Conservation (phyloP, 768 basidiomycete genomes). For the Austroboletus eburneus region DNA sequence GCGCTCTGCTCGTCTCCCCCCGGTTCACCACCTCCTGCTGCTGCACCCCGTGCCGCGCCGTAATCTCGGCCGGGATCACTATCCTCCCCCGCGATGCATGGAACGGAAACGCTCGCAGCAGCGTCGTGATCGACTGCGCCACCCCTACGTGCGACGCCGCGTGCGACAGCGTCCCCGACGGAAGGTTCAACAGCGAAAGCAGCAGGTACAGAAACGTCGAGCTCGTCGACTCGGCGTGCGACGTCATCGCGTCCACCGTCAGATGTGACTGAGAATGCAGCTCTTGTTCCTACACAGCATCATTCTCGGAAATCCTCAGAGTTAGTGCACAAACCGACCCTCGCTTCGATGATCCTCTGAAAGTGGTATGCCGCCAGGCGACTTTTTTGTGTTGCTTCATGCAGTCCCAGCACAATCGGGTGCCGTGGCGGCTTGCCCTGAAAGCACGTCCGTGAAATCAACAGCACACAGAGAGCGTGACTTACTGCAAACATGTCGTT, state of each 20-base stretch:
- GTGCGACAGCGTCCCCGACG: slow-evolving; percentile 59
- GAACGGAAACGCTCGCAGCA: slow-evolving; percentile 73
- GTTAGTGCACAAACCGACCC: slow-evolving; percentile 45
- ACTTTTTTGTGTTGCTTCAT: slow-evolving; percentile 46
- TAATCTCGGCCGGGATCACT: slow-evolving; percentile 79
- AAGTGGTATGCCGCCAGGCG: slow-evolving; percentile 71
- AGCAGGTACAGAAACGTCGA: slow-evolving; percentile 75
- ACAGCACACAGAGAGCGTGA: slow-evolving; percentile 16
- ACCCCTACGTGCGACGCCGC: slow-evolving; percentile 79
- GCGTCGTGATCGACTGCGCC: slow-evolving; percentile 65
- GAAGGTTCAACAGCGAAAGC: slow-evolving; percentile 60
- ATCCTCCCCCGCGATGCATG: slow-evolving; percentile 69
- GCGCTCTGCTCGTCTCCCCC: slow-evolving; percentile 48
- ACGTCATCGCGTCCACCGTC: slow-evolving; percentile 61
- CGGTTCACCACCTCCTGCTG: slow-evolving; percentile 76
- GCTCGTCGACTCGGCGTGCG: slow-evolving; percentile 77
- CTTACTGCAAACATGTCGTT: slow-evolving; percentile 61
- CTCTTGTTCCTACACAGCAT: slow-evolving; percentile 53
- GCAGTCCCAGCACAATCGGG: slow-evolving; percentile 73
- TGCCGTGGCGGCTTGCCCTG: slow-evolving; percentile 77
- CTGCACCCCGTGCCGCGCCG: slow-evolving; percentile 68
- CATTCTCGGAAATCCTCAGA: slow-evolving; percentile 18
- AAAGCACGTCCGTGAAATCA: slow-evolving; percentile 15
- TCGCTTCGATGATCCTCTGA: slow-evolving; percentile 78
- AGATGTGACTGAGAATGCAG: slow-evolving; percentile 60